Conservation (phyloP, 2,329 filamentous ascomycete genomes). For the Metarhizium brunneum region DNA sequence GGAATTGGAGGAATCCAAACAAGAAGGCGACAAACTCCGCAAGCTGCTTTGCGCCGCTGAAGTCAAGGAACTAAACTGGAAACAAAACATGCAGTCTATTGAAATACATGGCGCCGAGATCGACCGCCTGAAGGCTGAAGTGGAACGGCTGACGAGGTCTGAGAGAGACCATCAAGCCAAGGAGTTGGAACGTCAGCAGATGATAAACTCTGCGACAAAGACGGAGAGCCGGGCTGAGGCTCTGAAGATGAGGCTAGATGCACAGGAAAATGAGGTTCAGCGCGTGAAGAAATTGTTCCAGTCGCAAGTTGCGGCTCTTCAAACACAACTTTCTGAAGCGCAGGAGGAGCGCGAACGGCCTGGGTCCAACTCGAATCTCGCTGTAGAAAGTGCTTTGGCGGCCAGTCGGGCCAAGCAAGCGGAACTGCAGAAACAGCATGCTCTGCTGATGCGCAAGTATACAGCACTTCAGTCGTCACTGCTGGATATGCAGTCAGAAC, state of each 20-base stretch:
- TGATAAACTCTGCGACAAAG: slow-evolving; percentile 47
- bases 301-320: slow-evolving; percentile 37
- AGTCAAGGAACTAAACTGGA: slow-evolving; percentile 53
- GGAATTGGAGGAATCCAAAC: slow-evolving; percentile 47
- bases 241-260: slow-evolving; percentile 47
- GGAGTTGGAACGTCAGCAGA: slow-evolving; percentile 49
- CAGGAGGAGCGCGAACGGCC: slow-evolving; percentile 17
- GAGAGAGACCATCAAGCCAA: slow-evolving; percentile 55
- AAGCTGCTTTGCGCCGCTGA: slow-evolving; percentile 60
- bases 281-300: slow-evolving; percentile 34
- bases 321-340: slow-evolving; percentile 33
- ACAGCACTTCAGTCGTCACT: slow-evolving; percentile 40
- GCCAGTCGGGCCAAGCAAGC: slow-evolving; percentile 44
- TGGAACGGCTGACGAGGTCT: slow-evolving; percentile 49
- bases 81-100: slow-evolving; percentile 55
- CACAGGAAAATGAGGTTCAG: slow-evolving; percentile 37
- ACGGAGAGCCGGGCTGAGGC: slow-evolving; percentile 50
- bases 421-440: slow-evolving; percentile 44
- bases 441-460: slow-evolving; percentile 41
- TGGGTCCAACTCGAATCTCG: slow-evolving; percentile 21
- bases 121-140: slow-evolving; percentile 47
- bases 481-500: slow-evolving; percentile 34
- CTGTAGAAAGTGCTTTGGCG: slow-evolving; percentile 36
- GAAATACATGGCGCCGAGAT: slow-evolving; percentile 53
- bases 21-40: slow-evolving; percentile 56